Evolutionary conservation across 2,329 filamentous ascomycete genomes (phyloP), one percentile per base, ranked within the genome.

Genomic region (Byssochlamys sp.): DNA sequence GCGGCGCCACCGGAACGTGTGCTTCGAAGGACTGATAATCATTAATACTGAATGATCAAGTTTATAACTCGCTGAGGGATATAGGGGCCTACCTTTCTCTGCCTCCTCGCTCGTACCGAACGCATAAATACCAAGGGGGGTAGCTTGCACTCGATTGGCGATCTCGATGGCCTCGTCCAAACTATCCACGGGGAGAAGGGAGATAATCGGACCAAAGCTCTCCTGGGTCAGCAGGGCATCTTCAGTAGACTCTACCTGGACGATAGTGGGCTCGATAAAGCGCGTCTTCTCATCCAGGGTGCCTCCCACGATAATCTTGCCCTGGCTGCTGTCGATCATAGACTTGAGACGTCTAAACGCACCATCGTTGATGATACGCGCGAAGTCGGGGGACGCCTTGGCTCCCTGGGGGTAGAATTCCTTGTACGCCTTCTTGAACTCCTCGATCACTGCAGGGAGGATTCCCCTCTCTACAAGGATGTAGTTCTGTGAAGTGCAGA

Each of bases 401-500:
- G 87, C 83, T 25, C 94, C 94, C 9, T 89, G 77, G 51, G 94
- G 94, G 74, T 90, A 95, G 77, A 95, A 95, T 57, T 88, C 83
- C 55, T 84, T 81, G 67, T 88, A 81, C 6, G 85, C 83, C 51
- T 79, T 80, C 69, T 89, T 87, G 67, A 97, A 81, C 67, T 89
- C 84, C 56, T 84, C 80, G 61, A 97, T 77, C 65, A 97, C 90
- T 28, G 81, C 77, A 12, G 85, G 79, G 28, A 92, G 75, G 3
- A 92, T 80, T 52, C 85, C 82, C 63, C 84, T 84, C 70, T 97
- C 90, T 28, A 95, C 84, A 55, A 96, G 80, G 55, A 89, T 86
- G 74, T 96, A 96, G 78, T 97, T 96, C 68, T 96, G 91, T 27
- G 87, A 90, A 61, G 96, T 83, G 73, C 94, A 99, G 62, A 96